Evolutionary conservation across 257 asterid species (phyloP).

Genomic region (Solanum sparsipilum): DNA sequence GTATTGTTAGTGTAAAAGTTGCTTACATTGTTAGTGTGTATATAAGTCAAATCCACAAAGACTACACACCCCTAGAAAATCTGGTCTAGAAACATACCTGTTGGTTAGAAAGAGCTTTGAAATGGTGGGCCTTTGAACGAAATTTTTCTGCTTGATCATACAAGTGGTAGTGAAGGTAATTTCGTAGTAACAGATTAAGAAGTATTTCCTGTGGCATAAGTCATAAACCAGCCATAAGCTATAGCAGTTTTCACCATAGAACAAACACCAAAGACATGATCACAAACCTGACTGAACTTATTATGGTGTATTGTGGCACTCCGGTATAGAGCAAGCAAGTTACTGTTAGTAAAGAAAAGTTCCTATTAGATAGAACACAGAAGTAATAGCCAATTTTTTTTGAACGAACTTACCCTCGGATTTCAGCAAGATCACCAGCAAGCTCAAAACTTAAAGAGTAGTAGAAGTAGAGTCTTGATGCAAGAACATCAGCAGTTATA

Average conservation of each 20-base stretch:
- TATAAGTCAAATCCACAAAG: neutral
- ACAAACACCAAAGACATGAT: neutral
- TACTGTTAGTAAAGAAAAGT: constrained; percentile 31
- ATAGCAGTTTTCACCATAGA: neutral
- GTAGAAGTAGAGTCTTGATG: constrained; percentile 73
- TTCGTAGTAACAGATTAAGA: constrained; percentile 59
- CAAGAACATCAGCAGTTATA: constrained; percentile 65
- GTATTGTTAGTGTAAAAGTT: neutral
- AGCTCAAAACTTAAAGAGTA: constrained; percentile 72
- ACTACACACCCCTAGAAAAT: neutral
- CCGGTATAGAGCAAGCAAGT: constrained; percentile 78
- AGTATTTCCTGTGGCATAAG: constrained; percentile 54
- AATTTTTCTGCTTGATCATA: constrained; percentile 77
- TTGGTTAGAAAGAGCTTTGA: constrained; percentile 74
- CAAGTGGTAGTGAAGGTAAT: constrained; percentile 71
- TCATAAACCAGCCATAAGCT: neutral
- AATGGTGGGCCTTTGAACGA: constrained; percentile 76
- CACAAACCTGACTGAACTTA: constrained; percentile 89
- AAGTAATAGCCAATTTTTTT: neutral
- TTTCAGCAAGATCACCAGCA: constrained; percentile 68
- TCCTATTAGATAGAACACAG: constrained; percentile 2
- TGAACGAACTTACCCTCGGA: constrained; percentile 47
- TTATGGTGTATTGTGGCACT: constrained; percentile 81
- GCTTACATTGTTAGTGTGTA: neutral
- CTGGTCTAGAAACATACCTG: constrained; percentile 27